Conservation (phyloP, 257 asterid species). For the Misopates orontium region DNA sequence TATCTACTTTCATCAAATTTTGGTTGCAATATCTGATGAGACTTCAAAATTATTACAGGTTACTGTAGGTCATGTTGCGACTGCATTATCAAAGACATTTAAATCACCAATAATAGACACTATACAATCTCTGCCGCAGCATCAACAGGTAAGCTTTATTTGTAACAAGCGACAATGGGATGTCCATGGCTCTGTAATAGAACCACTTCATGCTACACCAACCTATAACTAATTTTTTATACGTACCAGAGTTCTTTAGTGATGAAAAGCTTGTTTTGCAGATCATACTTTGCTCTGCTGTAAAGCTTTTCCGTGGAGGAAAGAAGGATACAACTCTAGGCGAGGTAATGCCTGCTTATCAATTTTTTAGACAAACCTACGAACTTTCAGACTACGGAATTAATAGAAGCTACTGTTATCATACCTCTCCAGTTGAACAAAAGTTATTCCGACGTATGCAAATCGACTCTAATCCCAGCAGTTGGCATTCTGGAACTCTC, state of each 20-base stretch:
- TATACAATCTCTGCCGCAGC: conserved; percentile 90
- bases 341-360: conserved; percentile 56
- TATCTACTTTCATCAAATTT: conserved; percentile 7
- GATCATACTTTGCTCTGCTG: conserved; percentile 95
- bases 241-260: neutral
- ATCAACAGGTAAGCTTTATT: conserved; percentile 75
- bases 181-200: no score
- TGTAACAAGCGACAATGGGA: neutral
- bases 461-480: conserved; percentile 77
- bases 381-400: neutral
- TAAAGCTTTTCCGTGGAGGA: conserved; percentile 77
- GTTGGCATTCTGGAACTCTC: conserved; percentile 77
- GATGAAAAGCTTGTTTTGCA: conserved; percentile 28
- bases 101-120: conserved; percentile 82
- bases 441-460: conserved; percentile 71
- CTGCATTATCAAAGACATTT: conserved; percentile 78
- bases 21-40: conserved; percentile 10
- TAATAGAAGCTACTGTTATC: conserved; percentile 20
- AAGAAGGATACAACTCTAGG: conserved; percentile 87
- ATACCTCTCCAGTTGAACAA: conserved; percentile 64
- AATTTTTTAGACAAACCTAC: neutral
- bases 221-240: neutral
- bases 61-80: conserved; percentile 87
- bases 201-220: no score
- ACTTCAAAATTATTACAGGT: conserved; percentile 49